Conservation (phyloP, 192 early-diverging fungal genomes). For the Bifiguratus adelaidae region DNA sequence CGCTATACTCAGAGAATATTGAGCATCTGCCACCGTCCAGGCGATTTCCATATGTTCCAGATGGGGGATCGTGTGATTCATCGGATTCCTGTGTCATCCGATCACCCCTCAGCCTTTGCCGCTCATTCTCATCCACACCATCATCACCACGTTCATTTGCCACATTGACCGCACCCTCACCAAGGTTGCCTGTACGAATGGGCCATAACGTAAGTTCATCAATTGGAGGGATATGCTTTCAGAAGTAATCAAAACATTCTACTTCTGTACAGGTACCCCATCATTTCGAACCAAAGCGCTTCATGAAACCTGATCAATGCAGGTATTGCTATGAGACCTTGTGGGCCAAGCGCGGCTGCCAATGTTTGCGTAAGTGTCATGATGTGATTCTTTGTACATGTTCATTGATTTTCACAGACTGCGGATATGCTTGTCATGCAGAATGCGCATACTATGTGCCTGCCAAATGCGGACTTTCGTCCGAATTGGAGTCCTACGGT, state of each 20-base stretch:
- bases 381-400: not conserved
- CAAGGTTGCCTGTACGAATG: not conserved
- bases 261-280: conserved; percentile 2
- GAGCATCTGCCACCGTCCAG: too few species aligned
- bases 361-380: not conserved
- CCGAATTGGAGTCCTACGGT: conserved; percentile 1
- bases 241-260: not conserved
- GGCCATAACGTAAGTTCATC: not conserved
- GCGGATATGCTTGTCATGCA: not conserved
- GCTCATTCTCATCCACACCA: not conserved
- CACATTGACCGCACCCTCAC: too few species aligned
- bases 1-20: too few species aligned
- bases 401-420: not conserved
- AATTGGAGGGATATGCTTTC: not conserved
- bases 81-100: too few species aligned
- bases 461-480: not conserved
- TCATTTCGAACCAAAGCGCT: not conserved
- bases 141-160: not conserved
- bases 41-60: too few species aligned
- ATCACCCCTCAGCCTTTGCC: too few species aligned
- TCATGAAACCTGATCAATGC: not conserved
- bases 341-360: not conserved
- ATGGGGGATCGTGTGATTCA: too few species aligned
- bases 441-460: not conserved
- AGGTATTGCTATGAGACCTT: not conserved